Conservation (phyloP, 192 early-diverging fungal species). For the Paraglomus occultum region DNA sequence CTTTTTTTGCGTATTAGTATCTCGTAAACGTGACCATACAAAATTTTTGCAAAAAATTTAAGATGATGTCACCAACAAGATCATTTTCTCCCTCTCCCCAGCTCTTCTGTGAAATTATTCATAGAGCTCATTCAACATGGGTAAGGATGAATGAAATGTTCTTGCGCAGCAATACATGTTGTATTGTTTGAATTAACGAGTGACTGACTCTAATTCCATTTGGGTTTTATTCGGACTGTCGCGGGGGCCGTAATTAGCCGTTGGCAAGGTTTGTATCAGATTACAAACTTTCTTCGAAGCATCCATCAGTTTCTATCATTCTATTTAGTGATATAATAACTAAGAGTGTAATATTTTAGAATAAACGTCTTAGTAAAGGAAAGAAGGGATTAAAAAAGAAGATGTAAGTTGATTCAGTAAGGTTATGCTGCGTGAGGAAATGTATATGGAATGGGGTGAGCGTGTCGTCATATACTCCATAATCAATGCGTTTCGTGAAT, state of each 20-base stretch:
- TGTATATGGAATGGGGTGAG: neutral
- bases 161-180: too few species aligned
- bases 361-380: slow-evolving; percentile 95
- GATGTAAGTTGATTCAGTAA: slow-evolving; percentile 70
- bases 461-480: slow-evolving; percentile 4
- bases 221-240: too few species aligned
- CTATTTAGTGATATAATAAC: neutral
- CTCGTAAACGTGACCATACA: too few species aligned
- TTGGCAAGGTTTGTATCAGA: slow-evolving; percentile 24
- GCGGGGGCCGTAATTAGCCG: slow-evolving; percentile 5
- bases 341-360: neutral
- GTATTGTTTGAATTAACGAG: too few species aligned
- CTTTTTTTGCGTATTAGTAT: too few species aligned
- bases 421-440: neutral
- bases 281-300: neutral
- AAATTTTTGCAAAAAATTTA: too few species aligned
- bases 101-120: too few species aligned
- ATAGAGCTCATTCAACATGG: too few species aligned
- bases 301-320: neutral
- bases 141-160: too few species aligned
- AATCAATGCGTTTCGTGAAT: slow-evolving; percentile 1
- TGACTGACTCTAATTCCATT: too few species aligned
- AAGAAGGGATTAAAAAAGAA: slow-evolving; percentile 99
- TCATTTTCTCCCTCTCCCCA: too few species aligned
- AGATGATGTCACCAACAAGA: too few species aligned